A percentile compares a stretch with the other conserved stretches of the same genome.
These are phyloP conservation scores for Blumeria hordei DNA, from an alignment of 2,329 filamentous ascomycete genomes.

Conservation along the genomic window DNA sequence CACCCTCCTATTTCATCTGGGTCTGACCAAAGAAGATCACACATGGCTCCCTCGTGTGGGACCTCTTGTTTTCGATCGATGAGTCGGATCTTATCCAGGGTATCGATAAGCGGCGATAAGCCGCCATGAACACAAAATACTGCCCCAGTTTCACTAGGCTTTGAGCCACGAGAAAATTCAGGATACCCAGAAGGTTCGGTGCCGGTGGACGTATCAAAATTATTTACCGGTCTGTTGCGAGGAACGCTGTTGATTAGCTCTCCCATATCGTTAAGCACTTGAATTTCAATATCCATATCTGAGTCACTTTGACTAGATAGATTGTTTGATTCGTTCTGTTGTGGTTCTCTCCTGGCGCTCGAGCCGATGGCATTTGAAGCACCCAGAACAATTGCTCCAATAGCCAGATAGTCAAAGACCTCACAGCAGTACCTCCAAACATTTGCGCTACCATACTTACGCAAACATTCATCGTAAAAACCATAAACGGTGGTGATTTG, in stretches of 20 bases:
- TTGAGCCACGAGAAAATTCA: conserved; percentile 39
- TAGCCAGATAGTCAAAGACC: conserved; percentile 94
- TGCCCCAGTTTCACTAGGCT: conserved; percentile 46
- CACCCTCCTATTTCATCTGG: conserved; percentile 94
- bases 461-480: conserved; percentile 90
- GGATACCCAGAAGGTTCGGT: conserved; percentile 59
- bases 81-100: conserved; percentile 82
- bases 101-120: conserved; percentile 73
- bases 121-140: conserved; percentile 93
- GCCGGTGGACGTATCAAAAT: conserved; percentile 10
- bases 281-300: conserved; percentile 66
- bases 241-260: conserved; percentile 52
- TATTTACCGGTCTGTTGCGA: conserved; percentile 18
- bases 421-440: conserved; percentile 97
- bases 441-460: conserved; percentile 90
- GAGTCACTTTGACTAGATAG: conserved; percentile 22
- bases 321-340: conserved; percentile 22
- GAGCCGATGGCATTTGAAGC: conserved; percentile 40
- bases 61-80: conserved; percentile 96
- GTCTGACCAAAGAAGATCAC: conserved; percentile 92
- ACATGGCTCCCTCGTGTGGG: conserved; percentile 96
- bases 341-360: conserved; percentile 18
- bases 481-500: conserved; percentile 96
- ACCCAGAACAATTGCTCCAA: conserved; percentile 89
- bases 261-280: conserved; percentile 69